These are phyloP conservation scores for Nepenthes gracilis DNA, from an alignment of 148 eudicot species.

Conservation along the genomic window DNA sequence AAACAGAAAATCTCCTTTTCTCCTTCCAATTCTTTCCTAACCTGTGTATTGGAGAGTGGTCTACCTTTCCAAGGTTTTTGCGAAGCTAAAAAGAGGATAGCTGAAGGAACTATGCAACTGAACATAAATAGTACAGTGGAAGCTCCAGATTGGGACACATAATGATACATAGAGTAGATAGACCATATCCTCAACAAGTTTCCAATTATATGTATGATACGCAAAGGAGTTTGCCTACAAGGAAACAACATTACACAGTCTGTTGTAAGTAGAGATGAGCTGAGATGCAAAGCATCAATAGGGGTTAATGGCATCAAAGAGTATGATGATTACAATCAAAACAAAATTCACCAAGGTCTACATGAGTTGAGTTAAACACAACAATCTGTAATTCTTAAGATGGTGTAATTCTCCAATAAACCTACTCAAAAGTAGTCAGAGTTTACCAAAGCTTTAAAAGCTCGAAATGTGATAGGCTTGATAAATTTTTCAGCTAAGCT, in stretches of 20 bases:
- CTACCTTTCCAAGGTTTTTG: slow-evolving; percentile 98
- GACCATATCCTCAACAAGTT: slow-evolving; percentile 97
- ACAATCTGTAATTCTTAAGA: too few species aligned
- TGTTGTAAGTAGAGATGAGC: background rate
- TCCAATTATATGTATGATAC: slow-evolving; percentile 62
- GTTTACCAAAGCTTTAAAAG: too few species aligned
- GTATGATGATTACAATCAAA: background rate
- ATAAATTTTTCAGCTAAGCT: too few species aligned
- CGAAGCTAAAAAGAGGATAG: slow-evolving; percentile 47
- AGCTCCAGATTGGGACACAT: slow-evolving; percentile 74
- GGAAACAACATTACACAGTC: background rate
- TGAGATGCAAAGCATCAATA: background rate
- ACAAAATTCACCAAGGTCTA: too few species aligned
- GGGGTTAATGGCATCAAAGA: background rate
- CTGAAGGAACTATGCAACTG: slow-evolving; percentile 75
- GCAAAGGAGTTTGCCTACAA: slow-evolving; percentile 68
- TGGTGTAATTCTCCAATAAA: too few species aligned
- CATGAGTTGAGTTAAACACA: too few species aligned
- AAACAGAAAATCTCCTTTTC: slow-evolving; percentile 4
- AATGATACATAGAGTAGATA: slow-evolving; percentile 77
- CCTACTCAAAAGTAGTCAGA: too few species aligned
- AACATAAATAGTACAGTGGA: slow-evolving; percentile 82
- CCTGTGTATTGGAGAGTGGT: slow-evolving; percentile 87
- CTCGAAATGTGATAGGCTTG: too few species aligned
- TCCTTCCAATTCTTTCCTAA: slow-evolving; percentile 11